Evolutionary conservation across 192 early-diverging fungal genomes (phyloP).

Genomic region (Mortierella claussenii): DNA sequence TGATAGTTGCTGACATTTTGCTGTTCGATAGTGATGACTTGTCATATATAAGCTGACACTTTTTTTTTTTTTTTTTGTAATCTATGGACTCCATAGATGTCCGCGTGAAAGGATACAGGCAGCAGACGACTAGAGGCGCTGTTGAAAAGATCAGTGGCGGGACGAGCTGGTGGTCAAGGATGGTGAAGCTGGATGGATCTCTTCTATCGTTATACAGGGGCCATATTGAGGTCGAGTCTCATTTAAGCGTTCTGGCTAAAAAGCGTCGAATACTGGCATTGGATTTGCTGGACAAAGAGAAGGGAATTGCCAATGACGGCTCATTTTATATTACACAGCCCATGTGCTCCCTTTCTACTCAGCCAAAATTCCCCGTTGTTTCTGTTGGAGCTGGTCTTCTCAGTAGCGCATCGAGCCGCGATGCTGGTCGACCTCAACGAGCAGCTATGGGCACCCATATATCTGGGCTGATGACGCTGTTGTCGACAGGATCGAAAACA

Average conservation of each 20-base stretch:
- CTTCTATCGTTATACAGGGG: constrained; percentile 5
- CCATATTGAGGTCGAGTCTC: neutral
- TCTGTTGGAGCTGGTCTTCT: too few relatives aligned
- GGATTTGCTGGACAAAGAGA: constrained; percentile 23
- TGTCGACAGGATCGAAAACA: neutral
- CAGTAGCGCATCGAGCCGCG: too few relatives aligned
- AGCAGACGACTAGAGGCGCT: neutral
- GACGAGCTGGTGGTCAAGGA: constrained; percentile 7
- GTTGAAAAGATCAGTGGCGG: constrained; percentile 3
- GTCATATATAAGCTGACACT: neutral
- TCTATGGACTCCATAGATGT: too few relatives aligned
- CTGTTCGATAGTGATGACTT: neutral
- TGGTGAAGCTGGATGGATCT: constrained; percentile 16
- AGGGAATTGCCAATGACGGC: constrained; percentile 10
- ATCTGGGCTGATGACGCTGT: constrained; percentile 1
- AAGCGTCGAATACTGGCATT: constrained; percentile 10
- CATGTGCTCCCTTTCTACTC: neutral
- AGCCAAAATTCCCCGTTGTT: too few relatives aligned
- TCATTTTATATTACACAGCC: constrained; percentile 17
- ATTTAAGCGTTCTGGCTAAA: neutral
- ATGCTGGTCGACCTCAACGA: neutral
- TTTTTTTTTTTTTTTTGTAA: too few relatives aligned
- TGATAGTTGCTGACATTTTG: constrained; percentile 1
- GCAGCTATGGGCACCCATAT: too few relatives aligned
- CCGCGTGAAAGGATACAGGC: constrained; percentile 8